Evolutionary conservation across 2,329 filamentous ascomycete genomes (phyloP), one percentile per base, ranked within the genome.

Genomic region (Microdochium nivale): DNA sequence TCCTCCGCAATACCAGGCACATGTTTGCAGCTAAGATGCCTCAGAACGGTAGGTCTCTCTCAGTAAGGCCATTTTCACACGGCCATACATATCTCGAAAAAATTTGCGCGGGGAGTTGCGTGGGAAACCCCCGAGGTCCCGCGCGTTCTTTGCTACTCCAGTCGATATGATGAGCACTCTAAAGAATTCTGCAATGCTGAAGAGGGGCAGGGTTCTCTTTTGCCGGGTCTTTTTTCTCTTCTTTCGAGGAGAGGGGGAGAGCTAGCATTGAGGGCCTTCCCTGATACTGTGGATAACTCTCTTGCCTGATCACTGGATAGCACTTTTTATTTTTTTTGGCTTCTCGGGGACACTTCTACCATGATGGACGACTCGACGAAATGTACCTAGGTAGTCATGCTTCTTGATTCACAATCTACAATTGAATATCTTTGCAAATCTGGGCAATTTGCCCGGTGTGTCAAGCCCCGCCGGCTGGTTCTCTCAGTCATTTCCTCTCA

Each of bases 111-210:
- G n/a, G n/a, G n/a, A n/a, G 35, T 7, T 13, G 16, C 13, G 10
- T 44, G 47, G 49, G 25, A 16, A 37, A 25, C 21, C 32, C 32
- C 8, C 27, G 25, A 21, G 48, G 47, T 16, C 40, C 32, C 27
- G 46, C 47, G 27, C 24, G 25, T 48, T 1, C n/a, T 13, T 1
- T n/a, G n/a, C n/a, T n/a, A 25, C 47, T 23, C 32, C 46, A 35
- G 25, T n/a, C 27, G 49, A 49, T 51, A 53, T 65, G 64, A 66
- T 66, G 64, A 58, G 24, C 40, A 44, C 56, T 53, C 55, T 61
- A 62, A 66, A 66, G 64, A 66, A 65, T 66, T 66, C 64, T 66
- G 64, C 64, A 66, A 66, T 66, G 51, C 64, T 66, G 55, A 66
- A 63, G 56, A 52, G 57, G 59, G 58, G 46, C 4, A 25, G 24